Conservation (phyloP, 331 rosid species). For the Phaseolus coccineus region DNA sequence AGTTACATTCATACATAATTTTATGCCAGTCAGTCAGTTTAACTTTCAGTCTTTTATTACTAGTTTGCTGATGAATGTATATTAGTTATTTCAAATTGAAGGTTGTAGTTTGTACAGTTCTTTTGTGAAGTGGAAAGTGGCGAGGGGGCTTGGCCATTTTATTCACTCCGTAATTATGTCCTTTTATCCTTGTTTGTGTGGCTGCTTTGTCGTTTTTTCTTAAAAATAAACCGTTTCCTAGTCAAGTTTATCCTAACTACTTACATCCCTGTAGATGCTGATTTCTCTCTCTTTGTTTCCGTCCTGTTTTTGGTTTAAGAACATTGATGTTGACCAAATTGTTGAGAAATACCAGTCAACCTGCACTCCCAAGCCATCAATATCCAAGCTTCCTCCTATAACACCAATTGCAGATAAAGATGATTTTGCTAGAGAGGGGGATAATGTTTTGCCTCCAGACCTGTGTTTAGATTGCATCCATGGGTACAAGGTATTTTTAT, state of each 20-base stretch:
- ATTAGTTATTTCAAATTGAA: constrained; percentile 25
- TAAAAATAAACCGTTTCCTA: not conserved
- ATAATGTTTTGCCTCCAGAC: constrained; percentile 65
- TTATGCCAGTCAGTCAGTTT: not conserved
- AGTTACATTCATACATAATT: constrained; percentile 20
- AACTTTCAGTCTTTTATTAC: constrained; percentile 7
- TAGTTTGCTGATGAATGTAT: constrained; percentile 28
- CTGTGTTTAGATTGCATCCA: constrained; percentile 78
- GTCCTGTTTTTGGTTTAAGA: constrained; percentile 54
- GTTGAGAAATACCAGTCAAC: constrained; percentile 88
- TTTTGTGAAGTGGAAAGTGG: constrained; percentile 14
- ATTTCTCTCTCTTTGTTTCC: constrained; percentile 39
- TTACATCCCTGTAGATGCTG: constrained; percentile 27
- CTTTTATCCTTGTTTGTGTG: constrained; percentile 11
- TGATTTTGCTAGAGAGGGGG: constrained; percentile 56
- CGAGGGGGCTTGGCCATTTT: constrained; percentile 12
- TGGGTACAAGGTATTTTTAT: constrained; percentile 70
- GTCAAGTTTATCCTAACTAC: constrained; percentile 24
- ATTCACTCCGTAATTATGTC: constrained; percentile 11
- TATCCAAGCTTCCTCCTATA: constrained; percentile 71
- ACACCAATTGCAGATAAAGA: constrained; percentile 63
- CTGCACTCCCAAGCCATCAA: constrained; percentile 81
- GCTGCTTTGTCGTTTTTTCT: constrained; percentile 4
- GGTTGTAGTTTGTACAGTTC: constrained; percentile 34
- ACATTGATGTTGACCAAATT: constrained; percentile 91